Evolutionary conservation across 2,329 filamentous ascomycete genomes (phyloP).

Genomic region (Colletotrichum sp.): DNA sequence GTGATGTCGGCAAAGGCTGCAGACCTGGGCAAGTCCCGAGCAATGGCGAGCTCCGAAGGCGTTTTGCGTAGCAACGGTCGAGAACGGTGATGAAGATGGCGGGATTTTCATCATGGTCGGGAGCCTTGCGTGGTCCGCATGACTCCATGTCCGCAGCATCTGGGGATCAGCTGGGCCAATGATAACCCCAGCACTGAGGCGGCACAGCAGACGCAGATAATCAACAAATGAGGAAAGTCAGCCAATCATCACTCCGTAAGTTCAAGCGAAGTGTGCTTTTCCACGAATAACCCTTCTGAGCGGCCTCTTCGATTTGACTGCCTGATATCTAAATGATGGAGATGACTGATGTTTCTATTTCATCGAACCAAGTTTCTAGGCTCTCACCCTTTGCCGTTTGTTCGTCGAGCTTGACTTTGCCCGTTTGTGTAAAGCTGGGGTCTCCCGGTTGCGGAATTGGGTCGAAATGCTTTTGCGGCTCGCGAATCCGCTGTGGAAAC

Average conservation of each 20-base stretch:
- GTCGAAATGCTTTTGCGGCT: background rate
- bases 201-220: background rate
- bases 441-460: background rate
- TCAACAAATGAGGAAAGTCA: background rate
- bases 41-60: background rate
- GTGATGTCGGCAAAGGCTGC: background rate
- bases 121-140: background rate
- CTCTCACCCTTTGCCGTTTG: background rate
- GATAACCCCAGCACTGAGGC: background rate
- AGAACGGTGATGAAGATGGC: background rate
- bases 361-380: background rate
- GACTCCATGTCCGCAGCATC: fast-evolving
- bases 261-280: background rate
- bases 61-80: background rate
- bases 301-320: background rate
- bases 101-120: background rate
- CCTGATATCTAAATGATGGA: background rate
- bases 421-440: background rate
- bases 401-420: background rate
- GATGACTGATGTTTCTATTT: background rate
- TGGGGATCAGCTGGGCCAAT: background rate
- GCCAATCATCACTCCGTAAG: background rate
- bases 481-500: background rate
- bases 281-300: background rate
- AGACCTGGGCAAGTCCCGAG: background rate